Evolutionary conservation across 768 basidiomycete species (phyloP), one percentile per base, ranked within the genome.

Genomic region (Tulasnella sp.): DNA sequence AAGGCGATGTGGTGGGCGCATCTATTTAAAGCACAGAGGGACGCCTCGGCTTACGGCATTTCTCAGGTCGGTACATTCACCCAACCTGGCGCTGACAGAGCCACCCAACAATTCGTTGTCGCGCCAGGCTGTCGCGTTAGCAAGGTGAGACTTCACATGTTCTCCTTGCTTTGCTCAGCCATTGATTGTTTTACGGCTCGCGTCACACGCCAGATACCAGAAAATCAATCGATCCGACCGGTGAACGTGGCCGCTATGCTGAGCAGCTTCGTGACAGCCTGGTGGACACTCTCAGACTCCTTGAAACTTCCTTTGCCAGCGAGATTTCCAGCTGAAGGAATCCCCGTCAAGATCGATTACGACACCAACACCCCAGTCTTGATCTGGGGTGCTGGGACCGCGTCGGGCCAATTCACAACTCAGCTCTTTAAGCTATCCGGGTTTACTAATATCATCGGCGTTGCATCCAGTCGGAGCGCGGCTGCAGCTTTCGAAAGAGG

Each of bases 331-430:
- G 63, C 69, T 0, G 52, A 66, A 0, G 26, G 13, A 29, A 29
- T 13, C 10, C 19, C 27, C 10, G 54, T 61, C 0, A 34, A 71
- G 26, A 73, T 75, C 13, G 68, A 70, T 21, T 62, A 68, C 21
- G 52, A 41, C n/a, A 43, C 34, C 13, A 56, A 68, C 21, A 65
- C 64, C 1, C 72, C 77, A 1, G 74, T 79, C 53, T 70, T 78
- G 1, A 65, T 78, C 21, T 78, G 77, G 59, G 77, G 77, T 27
- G 76, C 72, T 10, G 75, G 76, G 3, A 67, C 76, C 17, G 73
- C 72, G n/a, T 61, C 72, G 5, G 77, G 75, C 1, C 67, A 72
- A 50, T 76, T 74, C 55, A 44, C 74, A 34, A 56, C 71, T 26
- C 73, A 72, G 60, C 67, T 78, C 11, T 70, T 78, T 26, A 65